Base-by-base conservation (phyloP, 768 basidiomycete genomes). In the Suillus ampliporus region DNA sequence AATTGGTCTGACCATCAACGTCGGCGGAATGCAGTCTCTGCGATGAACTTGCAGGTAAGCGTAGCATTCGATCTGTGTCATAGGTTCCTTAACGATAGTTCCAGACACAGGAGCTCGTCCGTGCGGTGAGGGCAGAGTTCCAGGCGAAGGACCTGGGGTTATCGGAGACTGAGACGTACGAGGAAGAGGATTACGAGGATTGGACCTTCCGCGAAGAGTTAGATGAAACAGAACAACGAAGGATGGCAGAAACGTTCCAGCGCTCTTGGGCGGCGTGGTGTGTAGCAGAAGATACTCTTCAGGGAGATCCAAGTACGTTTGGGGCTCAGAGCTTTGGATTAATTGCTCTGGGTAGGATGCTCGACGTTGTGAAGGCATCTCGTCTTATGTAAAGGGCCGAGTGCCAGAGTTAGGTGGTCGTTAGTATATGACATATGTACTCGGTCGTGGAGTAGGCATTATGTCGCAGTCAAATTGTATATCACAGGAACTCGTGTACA, bases 221-320 rank as follows among this genome's bases (percentile, higher is more conserved):
- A 4, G 3, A 23, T 19, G 37, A 56, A 4, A 26, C 37, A 4
- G 67, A 78, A 63, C 56, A 70, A 46, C 74, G 69, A 28, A 72
- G 70, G 21, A 67, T 73, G 5, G 74, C 67, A 1, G 72, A 67
- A 54, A 61, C 64, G 43, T 80, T 81, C 62, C 68, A 65, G 62
- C 80, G 82, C 19, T 76, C 80, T 15, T 83, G 78, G 77, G 78
- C 77, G 1, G 84, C 75, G 0, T 84, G 83, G 84, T 65, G 71
- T 5, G 76, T 76, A 7, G 78, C 80, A 1, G 76, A 77, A 64
- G 71, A 68, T 2, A 54, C 47, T 9, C 43, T 82, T 19, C 54
- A 47, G 50, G 63, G 65, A 0, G 70, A 75, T 15, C 67, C 71
- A 17, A 62, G 28, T 4, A 54, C 57, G 51, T 84, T 77, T 62